phyloP scores from a whole-genome alignment of 768 basidiomycete genomes.

The Tephrocybe sp. region DNA sequence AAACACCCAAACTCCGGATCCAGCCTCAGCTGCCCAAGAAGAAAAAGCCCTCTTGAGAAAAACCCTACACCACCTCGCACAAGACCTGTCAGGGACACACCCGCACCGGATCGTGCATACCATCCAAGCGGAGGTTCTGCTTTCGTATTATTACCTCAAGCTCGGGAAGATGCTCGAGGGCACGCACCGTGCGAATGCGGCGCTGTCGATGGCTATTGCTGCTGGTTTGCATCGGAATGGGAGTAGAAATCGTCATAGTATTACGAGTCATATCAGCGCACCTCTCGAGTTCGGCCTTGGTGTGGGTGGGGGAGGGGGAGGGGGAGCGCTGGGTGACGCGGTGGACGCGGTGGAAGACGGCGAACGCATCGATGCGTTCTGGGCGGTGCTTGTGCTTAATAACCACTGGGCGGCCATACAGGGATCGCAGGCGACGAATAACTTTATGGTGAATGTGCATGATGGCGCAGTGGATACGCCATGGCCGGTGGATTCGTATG shows the following conservation, averaged over 20 bases:
- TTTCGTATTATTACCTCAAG: slow-evolving; percentile 33
- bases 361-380: slow-evolving; percentile 19
- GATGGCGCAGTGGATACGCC: slow-evolving; percentile 8
- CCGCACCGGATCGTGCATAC: slow-evolving; percentile 20
- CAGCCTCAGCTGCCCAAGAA: no score
- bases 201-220: slow-evolving; percentile 14
- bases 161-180: slow-evolving; percentile 18
- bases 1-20: no score
- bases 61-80: slow-evolving; percentile 1
- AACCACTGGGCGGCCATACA: slow-evolving; percentile 16
- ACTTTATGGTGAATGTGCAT: background rate
- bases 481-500: slow-evolving; percentile 9
- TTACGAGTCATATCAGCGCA: no score
- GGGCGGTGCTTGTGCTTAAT: slow-evolving; percentile 17
- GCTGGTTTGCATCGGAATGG: slow-evolving; percentile 12
- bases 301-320: background rate
- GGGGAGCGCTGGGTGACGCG: background rate
- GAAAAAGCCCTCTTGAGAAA: background rate
- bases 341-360: slow-evolving; percentile 13
- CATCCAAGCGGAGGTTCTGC: slow-evolving; percentile 39
- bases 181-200: slow-evolving; percentile 13
- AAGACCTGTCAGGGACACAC: slow-evolving; percentile 5
- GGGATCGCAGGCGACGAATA: slow-evolving; percentile 4
- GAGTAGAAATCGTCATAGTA: no score
- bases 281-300: no score